Base-by-base conservation (phyloP, 2,329 filamentous ascomycete genomes). In the Ophiostoma himal-ulmi region DNA sequence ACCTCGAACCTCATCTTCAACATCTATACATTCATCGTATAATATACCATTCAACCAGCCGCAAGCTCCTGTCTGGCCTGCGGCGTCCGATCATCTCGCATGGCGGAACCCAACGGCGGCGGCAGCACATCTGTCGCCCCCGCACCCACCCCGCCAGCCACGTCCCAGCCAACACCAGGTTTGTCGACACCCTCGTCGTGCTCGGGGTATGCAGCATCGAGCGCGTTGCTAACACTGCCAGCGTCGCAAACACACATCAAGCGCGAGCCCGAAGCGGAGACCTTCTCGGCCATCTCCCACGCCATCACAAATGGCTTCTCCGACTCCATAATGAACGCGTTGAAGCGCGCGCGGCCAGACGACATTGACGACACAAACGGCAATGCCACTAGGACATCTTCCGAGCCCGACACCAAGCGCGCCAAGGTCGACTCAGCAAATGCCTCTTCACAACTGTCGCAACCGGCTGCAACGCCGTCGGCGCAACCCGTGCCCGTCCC, bases 341-440 rank as follows among this genome's bases (percentile, higher is more conserved):
- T 71, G 17, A 78, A 78, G 70, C 75, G 77, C 10, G 36, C 71
- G 6, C 71, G 75, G 62, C 74, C 73, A 22, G 73, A 75, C 14
- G 74, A 75, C 7, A 65, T 11, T 39, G 39, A 30, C 17, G 69
- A 69, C 1, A 44, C 69, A 7, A 71, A 72, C 3, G 68, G 34
- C 3, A 14, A 34, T 13, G 30, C 62, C 10, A 37, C 4, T 14
- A 14, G 11, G 22, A 39, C 7, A 8, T 13, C 22, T 1, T 5
- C 8, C 44, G 39, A 54, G 60, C 67, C 41, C 68, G 67, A 70
- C 36, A 69, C 41, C 2, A 78, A 78, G 69, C 74, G 76, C 26
- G 65, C 72, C 44, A 77, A 75, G 72, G 74, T 70, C 30, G 76
- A 76, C 20, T 26, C 36, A 14, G 1, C 62, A 14, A 7, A 20